Conservation (phyloP, 257 asterid genomes). For the Fraxinus quadrangulata region DNA sequence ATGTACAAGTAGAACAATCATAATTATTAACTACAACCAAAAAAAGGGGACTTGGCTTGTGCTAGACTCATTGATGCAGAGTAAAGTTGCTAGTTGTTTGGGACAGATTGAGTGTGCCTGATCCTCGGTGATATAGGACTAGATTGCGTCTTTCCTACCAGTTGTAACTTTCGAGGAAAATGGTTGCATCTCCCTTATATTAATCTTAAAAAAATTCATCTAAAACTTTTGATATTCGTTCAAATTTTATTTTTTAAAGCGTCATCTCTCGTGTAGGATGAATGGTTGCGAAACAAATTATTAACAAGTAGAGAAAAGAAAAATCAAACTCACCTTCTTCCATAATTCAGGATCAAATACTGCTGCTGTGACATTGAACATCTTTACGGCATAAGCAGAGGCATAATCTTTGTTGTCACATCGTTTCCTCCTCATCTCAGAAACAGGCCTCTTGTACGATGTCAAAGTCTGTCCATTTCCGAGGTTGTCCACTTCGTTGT, state of each 20-base stretch:
- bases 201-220: no score
- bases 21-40: not conserved
- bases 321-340: slow-evolving; percentile 52
- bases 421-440: not conserved
- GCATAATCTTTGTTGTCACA: slow-evolving; percentile 38
- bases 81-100: no score
- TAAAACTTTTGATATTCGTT: no score
- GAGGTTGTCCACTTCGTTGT: slow-evolving; percentile 33
- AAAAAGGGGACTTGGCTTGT: not conserved
- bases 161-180: no score
- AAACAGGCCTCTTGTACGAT: slow-evolving; percentile 36
- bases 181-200: no score
- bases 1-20: no score
- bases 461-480: slow-evolving; percentile 42
- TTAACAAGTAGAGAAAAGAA: not conserved
- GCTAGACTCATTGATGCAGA: not conserved
- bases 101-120: no score
- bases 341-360: slow-evolving; percentile 47
- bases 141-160: no score
- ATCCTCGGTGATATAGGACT: no score
- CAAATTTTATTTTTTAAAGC: no score
- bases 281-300: not conserved
- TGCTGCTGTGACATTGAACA: slow-evolving; percentile 50
- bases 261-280: no score
- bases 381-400: slow-evolving; percentile 42